Base-by-base conservation (phyloP, 2,329 filamentous ascomycete species). In the Fusarium newnesense region DNA sequence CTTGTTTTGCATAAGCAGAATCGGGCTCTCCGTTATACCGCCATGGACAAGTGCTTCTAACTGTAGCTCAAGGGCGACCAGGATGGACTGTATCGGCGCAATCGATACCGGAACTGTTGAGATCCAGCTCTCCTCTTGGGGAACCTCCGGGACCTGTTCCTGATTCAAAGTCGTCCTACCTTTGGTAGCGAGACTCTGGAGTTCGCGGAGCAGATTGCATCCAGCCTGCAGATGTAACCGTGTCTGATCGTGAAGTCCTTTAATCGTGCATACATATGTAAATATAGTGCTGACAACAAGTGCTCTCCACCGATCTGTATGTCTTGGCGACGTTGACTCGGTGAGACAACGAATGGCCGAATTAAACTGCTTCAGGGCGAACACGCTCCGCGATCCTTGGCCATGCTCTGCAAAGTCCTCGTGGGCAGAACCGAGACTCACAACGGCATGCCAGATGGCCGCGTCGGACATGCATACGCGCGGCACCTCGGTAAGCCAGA, bases 361-460 rank as follows among this genome's bases (percentile, higher is more conserved):
- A 16, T 26, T 70, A 30, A 60, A 70, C 28, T 69, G 67, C 7
- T 59, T 52, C 2, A 70, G 26, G 4, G 47, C 47, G 26, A 69
- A 64, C 7, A 44, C 0, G 11, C 19, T 69, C 2, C 15, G 30
- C 2, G 36, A 42, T 1, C 5, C 60, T 0, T 10, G 21, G 6
- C 28, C 21, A 10, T 49, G 19, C 7, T 37, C 24, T 2, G 21
- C 10, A 40, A 44, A 46, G 6, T 39, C 42, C 40, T 72, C 68
- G 6, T 72, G 68, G 0, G 64, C 58, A 10, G 64, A 49, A 2
- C 68, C 68, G 1, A 72, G 57, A 18, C 68, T 72, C 4, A 72
- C 68, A 2, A 69, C 54, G 1, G 69, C 69, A 18, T 72, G 68
- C 69, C 69, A 72, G 9, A 72, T 68, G 1, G 64, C 69, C 1